Base-by-base conservation (phyloP, 2,329 filamentous ascomycete genomes). In the Penicillium janthinellum region DNA sequence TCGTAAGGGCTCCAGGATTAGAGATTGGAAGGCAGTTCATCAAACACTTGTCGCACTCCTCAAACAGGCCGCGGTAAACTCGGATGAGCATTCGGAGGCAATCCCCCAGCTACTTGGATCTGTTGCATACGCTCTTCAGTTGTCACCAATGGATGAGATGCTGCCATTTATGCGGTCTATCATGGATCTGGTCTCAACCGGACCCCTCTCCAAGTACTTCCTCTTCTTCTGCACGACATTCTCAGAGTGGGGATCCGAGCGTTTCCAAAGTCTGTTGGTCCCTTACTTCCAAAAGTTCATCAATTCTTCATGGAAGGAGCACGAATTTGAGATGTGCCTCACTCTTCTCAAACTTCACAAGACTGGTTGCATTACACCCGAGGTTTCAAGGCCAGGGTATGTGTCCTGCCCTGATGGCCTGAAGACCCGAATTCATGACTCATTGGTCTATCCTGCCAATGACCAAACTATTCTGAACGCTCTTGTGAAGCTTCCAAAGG, bases 221-320 rank as follows among this genome's bases (percentile, higher is more conserved):
- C 83, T 98, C 45, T 84, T 88, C 0, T 96, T 98, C 75, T 97
- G 92, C 75, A 88, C 89, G 14, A 88, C 91, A 54, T 88, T 95
- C 66, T 88, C 91, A 0, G 85, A 91, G 56, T 81, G 96, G 38
- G 88, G 92, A 48, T 73, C 83, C 1, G 85, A 88, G 55, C 85
- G 90, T 41, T 99, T 98, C 71, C 85, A 87, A 56, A 88, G 86
- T 64, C 80, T 97, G n/a, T 83, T 96, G 35, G 81, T 93, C 7
- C 88, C 87, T 39, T 88, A 90, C 58, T 92, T 98, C 67, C 91
- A 96, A 74, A 91, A 86, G 85, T 97, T 95, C 69, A 83, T 96
- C 62, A 80, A 87, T 35, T 83, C 83, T 6, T 87, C 90, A 67
- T 96, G 91, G 91, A 85, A 65, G 72, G 81, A 70, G 83, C 71